Percentiles rank a stretch among this genome's conserved stretches.
Conservation (phyloP, 108 stramenopile species). For the Cyclotella baltica region DNA sequence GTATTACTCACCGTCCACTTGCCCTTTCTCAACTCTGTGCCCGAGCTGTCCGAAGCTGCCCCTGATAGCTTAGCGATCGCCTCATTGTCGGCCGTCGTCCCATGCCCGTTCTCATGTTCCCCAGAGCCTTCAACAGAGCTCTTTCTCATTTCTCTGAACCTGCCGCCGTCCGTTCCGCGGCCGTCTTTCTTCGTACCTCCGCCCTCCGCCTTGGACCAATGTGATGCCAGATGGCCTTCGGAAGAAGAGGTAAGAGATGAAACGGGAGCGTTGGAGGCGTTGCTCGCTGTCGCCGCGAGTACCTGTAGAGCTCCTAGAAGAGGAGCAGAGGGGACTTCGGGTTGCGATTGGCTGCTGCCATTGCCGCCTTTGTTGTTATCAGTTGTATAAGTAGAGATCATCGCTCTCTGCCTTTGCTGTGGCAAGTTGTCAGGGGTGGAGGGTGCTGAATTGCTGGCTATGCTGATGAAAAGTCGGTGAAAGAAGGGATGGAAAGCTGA, state of each 20-base stretch:
- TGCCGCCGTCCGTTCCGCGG: not conserved
- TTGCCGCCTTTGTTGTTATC: too few relatives aligned
- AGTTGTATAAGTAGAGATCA: too few relatives aligned
- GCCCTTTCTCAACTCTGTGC: constrained; percentile 64
- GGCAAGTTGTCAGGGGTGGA: too few relatives aligned
- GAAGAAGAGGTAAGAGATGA: not conserved
- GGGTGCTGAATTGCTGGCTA: too few relatives aligned
- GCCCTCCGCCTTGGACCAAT: too few relatives aligned
- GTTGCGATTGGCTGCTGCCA: too few relatives aligned
- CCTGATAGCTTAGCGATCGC: not conserved
- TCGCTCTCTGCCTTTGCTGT: too few relatives aligned
- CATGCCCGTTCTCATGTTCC: not conserved
- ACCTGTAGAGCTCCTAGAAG: constrained; percentile 20
- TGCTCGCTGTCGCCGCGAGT: constrained; percentile 36
- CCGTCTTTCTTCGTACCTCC: not conserved
- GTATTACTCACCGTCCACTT: constrained; percentile 89
- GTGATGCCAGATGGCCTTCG: constrained; percentile 11
- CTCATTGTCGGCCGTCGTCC: not conserved
- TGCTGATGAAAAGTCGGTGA: too few relatives aligned
- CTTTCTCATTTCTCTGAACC: not conserved
- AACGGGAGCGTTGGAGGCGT: constrained; percentile 3
- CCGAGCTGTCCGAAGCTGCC: not conserved
- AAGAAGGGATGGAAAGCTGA: too few relatives aligned
- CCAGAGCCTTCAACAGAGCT: not conserved
- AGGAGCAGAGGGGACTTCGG: too few relatives aligned